Base-by-base conservation (phyloP, 2,329 filamentous ascomycete genomes). In the Lizonia empirigonia region DNA sequence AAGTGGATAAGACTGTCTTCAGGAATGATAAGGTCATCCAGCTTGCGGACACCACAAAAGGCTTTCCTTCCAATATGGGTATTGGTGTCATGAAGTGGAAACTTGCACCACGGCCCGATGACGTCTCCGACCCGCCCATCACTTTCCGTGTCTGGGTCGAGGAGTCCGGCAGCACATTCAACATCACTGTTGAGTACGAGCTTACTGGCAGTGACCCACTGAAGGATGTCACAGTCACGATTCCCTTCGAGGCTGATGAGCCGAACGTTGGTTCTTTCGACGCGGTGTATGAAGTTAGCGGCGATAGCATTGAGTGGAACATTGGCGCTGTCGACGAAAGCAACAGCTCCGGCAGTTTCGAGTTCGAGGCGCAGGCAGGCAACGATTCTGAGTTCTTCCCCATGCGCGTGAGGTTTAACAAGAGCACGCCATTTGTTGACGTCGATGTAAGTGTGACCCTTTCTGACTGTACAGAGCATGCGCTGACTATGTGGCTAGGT, bases 71-170 rank as follows among this genome's bases (percentile, higher is more conserved):
- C 20, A 97, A 97, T 77, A 95, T 96, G 71, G 86, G 89, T 13
- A 93, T 97, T 50, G 91, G 90, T 48, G 92, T 97, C 33, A 82
- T 99, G 71, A 86, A 93, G 72, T 99, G 94, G 94, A 89, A 91
- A 67, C 88, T 90, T 18, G 85, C 87, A 13, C 89, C 91, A 39
- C 91, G 90, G 75, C 81, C 83, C 2, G 91, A 95, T 61, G 90
- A 95, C 63, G 76, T 88, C 27, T 86, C 85, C 56, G 85, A 92
- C 46, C 86, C 95, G 29, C 94, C 94, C 7, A 94, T 99, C 67
- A 94, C 89, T 29, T 97, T 99, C 74, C 97, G 91, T 2, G 93
- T 97, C 29, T 99, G 94, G 94, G 90, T 96, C 54, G 97, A 96
- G 76, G 91, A 92, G 74, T 88, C 90, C 38, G 83, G 85, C 18